Conservation (phyloP, 768 basidiomycete species). For the Tricholoma matsutake region DNA sequence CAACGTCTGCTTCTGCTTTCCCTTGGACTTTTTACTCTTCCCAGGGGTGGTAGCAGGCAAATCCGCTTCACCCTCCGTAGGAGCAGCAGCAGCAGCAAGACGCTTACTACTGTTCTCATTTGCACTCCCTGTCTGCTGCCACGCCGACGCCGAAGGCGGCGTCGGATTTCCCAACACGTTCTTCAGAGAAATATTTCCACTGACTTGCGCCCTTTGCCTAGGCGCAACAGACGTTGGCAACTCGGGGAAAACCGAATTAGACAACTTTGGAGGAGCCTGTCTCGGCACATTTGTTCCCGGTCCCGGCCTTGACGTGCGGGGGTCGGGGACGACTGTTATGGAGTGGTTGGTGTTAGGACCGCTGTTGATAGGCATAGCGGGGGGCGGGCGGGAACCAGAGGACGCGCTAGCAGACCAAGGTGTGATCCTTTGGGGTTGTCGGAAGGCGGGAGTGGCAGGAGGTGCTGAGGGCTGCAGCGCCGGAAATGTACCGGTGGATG, state of each 20-base stretch:
- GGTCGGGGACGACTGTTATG: conserved; percentile 19
- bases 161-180: conserved; percentile 58
- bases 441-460: conserved; percentile 30
- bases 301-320: conserved; percentile 10
- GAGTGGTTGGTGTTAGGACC: conserved; percentile 24
- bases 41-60: conserved; percentile 4
- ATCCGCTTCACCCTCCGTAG: conserved; percentile 7
- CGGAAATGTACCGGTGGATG: conserved; percentile 35
- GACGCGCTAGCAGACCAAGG: conserved; percentile 53
- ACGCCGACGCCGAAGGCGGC: conserved; percentile 36
- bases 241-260: conserved; percentile 63
- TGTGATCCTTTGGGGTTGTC: conserved; percentile 50
- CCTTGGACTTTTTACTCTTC: conserved; percentile 75
- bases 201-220: conserved; percentile 43
- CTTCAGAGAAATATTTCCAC: conserved; percentile 64
- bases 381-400: conserved; percentile 19
- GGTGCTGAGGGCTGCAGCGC: conserved; percentile 27
- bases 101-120: conserved; percentile 5
- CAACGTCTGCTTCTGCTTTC: conserved; percentile 81
- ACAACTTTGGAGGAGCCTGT: conserved; percentile 43
- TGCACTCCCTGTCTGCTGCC: conserved; percentile 34
- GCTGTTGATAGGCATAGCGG: conserved; percentile 11
- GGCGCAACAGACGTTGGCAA: conserved; percentile 44
- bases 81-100: background rate
- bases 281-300: conserved; percentile 15